phyloP scores from a whole-genome alignment of 139 green algal genomes.

The Astrephomene gubernaculifera region DNA sequence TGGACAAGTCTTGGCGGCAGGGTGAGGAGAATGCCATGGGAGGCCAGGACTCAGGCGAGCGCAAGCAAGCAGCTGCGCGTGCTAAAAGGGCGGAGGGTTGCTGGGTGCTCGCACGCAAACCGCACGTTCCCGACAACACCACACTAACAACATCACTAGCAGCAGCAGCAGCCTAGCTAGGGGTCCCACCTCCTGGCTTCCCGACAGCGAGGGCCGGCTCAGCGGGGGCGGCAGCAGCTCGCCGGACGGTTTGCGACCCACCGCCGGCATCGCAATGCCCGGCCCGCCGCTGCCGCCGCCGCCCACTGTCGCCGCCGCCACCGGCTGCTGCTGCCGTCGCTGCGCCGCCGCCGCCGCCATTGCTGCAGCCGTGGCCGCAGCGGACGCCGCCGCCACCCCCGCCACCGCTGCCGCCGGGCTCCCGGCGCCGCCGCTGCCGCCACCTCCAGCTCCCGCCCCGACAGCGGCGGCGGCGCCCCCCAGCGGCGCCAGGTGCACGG shows the following conservation, averaged over 20 bases:
- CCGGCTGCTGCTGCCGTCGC: neutral
- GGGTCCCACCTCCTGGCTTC: neutral
- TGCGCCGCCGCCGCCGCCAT: neutral
- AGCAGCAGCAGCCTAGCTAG: too few species aligned
- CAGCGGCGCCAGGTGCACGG: slow-evolving; percentile 2
- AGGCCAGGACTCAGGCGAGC: too few species aligned
- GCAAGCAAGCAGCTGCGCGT: too few species aligned
- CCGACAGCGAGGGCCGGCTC: neutral
- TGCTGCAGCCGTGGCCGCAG: neutral
- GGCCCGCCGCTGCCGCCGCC: neutral
- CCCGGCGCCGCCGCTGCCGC: neutral
- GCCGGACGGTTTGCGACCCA: neutral
- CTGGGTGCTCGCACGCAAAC: too few species aligned
- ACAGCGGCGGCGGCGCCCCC: neutral
- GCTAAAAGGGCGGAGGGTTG: too few species aligned
- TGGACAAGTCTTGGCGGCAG: too few species aligned
- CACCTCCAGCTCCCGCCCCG: neutral
- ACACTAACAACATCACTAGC: too few species aligned
- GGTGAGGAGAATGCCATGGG: too few species aligned
- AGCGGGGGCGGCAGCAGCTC: neutral
- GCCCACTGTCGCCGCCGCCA: neutral
- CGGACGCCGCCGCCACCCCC: neutral
- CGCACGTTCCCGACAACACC: too few species aligned
- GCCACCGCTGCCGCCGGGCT: neutral
- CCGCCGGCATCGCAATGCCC: neutral